phyloP scores from a whole-genome alignment of 2,329 filamentous ascomycete genomes.

The Verticillium zaregamsianum region DNA sequence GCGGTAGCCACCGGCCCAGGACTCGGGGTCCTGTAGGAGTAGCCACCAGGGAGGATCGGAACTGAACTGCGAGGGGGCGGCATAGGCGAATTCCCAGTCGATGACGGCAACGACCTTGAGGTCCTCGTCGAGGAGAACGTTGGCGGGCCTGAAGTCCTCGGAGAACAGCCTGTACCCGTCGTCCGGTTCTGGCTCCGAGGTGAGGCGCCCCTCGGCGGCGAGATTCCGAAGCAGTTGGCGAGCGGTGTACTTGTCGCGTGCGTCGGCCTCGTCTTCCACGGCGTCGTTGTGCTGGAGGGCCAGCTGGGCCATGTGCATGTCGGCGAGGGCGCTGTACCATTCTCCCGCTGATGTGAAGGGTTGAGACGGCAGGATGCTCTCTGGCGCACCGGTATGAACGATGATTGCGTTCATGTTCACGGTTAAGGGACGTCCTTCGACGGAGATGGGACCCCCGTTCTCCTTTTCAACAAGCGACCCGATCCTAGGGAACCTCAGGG shows the following conservation, averaged over 20 bases:
- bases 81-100: conserved; percentile 37
- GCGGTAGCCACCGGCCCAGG: conserved; percentile 23
- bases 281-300: conserved; percentile 31
- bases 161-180: conserved; percentile 22
- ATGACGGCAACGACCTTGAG: conserved; percentile 26
- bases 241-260: conserved; percentile 26
- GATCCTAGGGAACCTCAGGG: conserved; percentile 29
- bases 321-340: conserved; percentile 30
- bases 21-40: conserved; percentile 24
- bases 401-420: conserved; percentile 34
- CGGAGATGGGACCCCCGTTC: conserved; percentile 17
- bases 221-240: conserved; percentile 28
- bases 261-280: conserved; percentile 22
- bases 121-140: conserved; percentile 25
- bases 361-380: conserved; percentile 13
- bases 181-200: conserved; percentile 4
- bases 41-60: conserved; percentile 35
- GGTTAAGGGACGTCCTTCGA: conserved; percentile 30
- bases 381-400: conserved; percentile 3
- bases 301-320: conserved; percentile 30
- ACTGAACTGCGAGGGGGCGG: conserved; percentile 25
- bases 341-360: conserved; percentile 24
- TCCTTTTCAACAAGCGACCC: conserved; percentile 27
- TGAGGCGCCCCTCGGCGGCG: conserved; percentile 9
- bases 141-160: conserved; percentile 26